Conservation (phyloP, 2,329 filamentous ascomycete genomes). For the Madurella mycetomatis region DNA sequence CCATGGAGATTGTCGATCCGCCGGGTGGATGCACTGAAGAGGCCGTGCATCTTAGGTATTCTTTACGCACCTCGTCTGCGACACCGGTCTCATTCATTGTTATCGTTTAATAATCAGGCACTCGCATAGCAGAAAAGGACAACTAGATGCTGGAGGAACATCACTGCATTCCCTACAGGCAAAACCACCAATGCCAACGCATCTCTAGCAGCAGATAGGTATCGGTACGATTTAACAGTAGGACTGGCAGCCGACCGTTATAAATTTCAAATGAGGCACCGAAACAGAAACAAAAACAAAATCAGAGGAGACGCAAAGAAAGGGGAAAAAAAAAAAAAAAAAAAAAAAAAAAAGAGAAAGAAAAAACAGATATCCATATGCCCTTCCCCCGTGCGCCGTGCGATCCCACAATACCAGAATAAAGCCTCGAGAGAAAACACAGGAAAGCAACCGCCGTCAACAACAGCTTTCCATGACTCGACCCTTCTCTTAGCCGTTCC, state of each 20-base stretch:
- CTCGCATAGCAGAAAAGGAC: too few relatives aligned
- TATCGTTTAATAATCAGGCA: too few relatives aligned
- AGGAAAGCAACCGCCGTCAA: conserved; percentile 1
- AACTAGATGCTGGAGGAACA: too few relatives aligned
- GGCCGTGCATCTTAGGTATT: too few relatives aligned
- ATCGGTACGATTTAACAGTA: conserved; percentile 5
- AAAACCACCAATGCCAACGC: conserved; percentile 1
- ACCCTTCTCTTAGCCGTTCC: neutral
- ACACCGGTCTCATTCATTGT: too few relatives aligned
- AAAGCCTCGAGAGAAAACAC: conserved; percentile 8
- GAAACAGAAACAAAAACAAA: neutral
- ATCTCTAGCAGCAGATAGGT: neutral
- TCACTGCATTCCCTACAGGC: conserved; percentile 2
- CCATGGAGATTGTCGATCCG: too few relatives aligned
- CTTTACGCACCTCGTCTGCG: too few relatives aligned
- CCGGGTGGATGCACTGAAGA: too few relatives aligned
- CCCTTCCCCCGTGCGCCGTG: conserved; percentile 17
- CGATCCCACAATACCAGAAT: conserved; percentile 17
- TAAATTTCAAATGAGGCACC: neutral
- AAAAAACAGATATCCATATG: conserved; percentile 4
- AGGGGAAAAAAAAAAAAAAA: conserved; percentile 5
- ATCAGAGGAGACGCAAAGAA: neutral
- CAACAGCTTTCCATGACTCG: neutral
- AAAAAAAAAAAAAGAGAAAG: conserved; percentile 4
- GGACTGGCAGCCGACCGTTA: neutral